Evolutionary conservation across 2,329 filamentous ascomycete genomes (phyloP), one percentile per base, ranked within the genome.

Genomic region (Curvularia eragrostidis): DNA sequence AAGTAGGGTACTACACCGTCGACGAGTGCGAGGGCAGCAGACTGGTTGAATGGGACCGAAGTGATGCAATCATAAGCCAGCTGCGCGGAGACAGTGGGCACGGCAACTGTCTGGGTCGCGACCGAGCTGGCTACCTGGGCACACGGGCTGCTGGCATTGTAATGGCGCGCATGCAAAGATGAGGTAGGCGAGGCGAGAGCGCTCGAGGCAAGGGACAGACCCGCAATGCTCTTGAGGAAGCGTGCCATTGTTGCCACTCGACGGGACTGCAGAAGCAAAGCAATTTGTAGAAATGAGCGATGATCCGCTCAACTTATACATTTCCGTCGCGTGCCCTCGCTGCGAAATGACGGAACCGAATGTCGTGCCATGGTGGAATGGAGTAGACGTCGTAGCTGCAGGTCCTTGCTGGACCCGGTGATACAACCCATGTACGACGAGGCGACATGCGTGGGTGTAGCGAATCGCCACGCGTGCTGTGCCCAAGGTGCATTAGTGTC

Each of bases 1-100:
- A 82, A 69, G 61, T 81, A 82, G 1, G 80, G 79, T 15, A 72
- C 70, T n/a, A 82, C 72, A 6, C 75, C 75, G 18, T 80, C 75
- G 26, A 82, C 60, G 32, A 82, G 66, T 18, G 70, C 75, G 44
- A 77, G 66, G 52, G 77, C 78, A 21, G 72, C 74, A 34, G 71
- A 75, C 51, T 76, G 73, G 63, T 81, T 81, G 65, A 82, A 77
- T 2, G 80, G 79, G 5, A 81, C 76, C 18, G 75, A 78, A 19
- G 74, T 79, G 13, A 82, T 73, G 61, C 80, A 82, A 4, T 82
- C 77, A 59, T 79, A 81, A 3, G 80, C 80, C 48, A 81, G 61
- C 52, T 75, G 57, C 6, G 80, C 80, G 24, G 79, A 72, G 4
- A 82, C 77, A 10, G 75, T 80, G 1, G 78, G 77, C 5, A 36